These are phyloP conservation scores for Pestalotiopsis sp. DNA, from an alignment of 2,329 filamentous ascomycete genomes.

Conservation along the genomic window DNA sequence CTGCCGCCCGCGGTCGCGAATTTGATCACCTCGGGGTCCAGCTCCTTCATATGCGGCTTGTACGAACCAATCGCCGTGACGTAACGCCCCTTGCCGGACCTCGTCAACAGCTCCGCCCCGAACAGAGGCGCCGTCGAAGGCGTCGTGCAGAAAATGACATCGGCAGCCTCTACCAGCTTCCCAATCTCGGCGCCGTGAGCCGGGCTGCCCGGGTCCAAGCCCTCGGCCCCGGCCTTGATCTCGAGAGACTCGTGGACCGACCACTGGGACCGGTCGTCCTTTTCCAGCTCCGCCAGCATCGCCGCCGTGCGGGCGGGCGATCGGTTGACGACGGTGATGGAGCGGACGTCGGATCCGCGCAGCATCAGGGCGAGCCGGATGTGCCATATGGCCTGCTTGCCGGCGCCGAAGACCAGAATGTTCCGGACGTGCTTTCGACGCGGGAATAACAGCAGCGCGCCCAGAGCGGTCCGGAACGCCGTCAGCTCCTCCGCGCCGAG, in stretches of 20 bases:
- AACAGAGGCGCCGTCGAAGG: slow-evolving; percentile 62
- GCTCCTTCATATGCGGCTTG: slow-evolving; percentile 65
- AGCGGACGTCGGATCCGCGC: slow-evolving; percentile 25
- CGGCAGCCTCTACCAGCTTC: slow-evolving; percentile 55
- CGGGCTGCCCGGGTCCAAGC: not conserved
- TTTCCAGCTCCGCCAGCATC: slow-evolving; percentile 44
- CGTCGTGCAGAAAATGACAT: slow-evolving; percentile 68
- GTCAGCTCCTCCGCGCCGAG: slow-evolving; percentile 71
- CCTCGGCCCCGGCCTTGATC: not conserved
- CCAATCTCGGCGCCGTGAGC: slow-evolving; percentile 44
- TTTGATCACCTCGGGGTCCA: slow-evolving; percentile 54
- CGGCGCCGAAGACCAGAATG: slow-evolving; percentile 69
- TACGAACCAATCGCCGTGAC: slow-evolving; percentile 56
- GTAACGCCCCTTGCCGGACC: slow-evolving; percentile 37
- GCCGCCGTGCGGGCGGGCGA: not conserved
- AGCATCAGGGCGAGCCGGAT: slow-evolving; percentile 66
- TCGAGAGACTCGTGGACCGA: not conserved
- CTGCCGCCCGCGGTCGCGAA: slow-evolving; percentile 42
- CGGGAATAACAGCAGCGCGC: slow-evolving; percentile 60
- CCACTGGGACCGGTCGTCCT: slow-evolving; percentile 32
- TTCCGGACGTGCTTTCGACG: slow-evolving; percentile 23
- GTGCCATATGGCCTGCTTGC: slow-evolving; percentile 74
- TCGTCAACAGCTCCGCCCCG: slow-evolving; percentile 48
- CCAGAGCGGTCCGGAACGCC: slow-evolving; percentile 69
- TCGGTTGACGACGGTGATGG: slow-evolving; percentile 35